Evolutionary conservation across 306 rosid species (phyloP), one percentile per base, ranked within the genome.

Genomic region (Acmispon strigosus): DNA sequence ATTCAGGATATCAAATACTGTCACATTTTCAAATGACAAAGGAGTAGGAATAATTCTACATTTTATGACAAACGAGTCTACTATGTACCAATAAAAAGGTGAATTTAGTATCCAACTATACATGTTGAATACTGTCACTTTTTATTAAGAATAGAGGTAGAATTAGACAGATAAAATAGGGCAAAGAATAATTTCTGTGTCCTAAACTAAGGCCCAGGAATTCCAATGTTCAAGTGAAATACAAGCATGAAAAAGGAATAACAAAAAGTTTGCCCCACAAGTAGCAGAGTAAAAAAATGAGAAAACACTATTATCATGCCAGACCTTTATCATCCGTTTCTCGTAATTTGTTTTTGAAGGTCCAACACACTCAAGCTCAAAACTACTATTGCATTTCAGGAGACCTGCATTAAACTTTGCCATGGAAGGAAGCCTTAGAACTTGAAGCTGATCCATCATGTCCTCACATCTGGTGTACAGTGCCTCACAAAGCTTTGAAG

Each of bases 401-500:
- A 88, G 84, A 77, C 97, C 96, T 61, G 89, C 97, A 57, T 86
- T 83, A 54, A 88, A 91, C 63, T 91, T 91, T 32, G 96, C 90
- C 96, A 91, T 88, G 43, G 92, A 84, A 42, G 97, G 97, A 68
- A 91, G 97, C 75, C 88, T 80, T 63, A 91, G 92, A 78, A 77
- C 87, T 84, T 91, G 97, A 62, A 91, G 97, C 18, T 80, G 86
- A 70, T 91, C 96, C 97, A 90, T 90, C 72, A 76, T 70, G 68
- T 90, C 97, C 82, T 90, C 97, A 4, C 97, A 90, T 43, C 53
- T 80, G 13, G 81, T 88, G 75, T 86, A 91, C 74, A 88, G 75
- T 69, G 78, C 78, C 78, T 91, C 97, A 2, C 97, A 91, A 32
- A 86, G 86, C 86, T 83, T 91, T 22, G 97, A 91, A 59, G 97